These are phyloP conservation scores for Pezicula neosporulosa DNA, from an alignment of 2,329 filamentous ascomycete species.

Conservation along the genomic window DNA sequence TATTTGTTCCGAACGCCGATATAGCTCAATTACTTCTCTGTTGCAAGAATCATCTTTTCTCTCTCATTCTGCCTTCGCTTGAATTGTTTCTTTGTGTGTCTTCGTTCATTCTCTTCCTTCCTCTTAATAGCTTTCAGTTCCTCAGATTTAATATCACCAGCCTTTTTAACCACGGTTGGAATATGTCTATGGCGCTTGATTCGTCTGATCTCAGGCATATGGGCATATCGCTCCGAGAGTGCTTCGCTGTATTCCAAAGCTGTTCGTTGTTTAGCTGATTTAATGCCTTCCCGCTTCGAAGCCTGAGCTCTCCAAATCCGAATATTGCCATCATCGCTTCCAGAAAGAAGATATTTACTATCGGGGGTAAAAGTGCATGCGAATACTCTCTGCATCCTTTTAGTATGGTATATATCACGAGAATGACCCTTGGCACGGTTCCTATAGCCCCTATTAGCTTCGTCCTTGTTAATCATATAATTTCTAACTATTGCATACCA, in stretches of 20 bases:
- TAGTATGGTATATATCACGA: conserved; percentile 93
- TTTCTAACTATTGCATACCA: conserved; percentile 39
- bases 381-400: conserved; percentile 95
- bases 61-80: conserved; percentile 72
- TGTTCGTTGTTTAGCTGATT: conserved; percentile 79
- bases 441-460: conserved; percentile 25
- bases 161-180: conserved; percentile 93
- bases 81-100: conserved; percentile 82
- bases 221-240: conserved; percentile 76
- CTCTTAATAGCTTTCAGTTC: conserved; percentile 86
- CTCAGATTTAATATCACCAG: conserved; percentile 87
- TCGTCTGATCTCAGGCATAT: conserved; percentile 93
- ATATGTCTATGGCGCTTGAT: conserved; percentile 90
- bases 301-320: conserved; percentile 88
- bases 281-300: conserved; percentile 78
- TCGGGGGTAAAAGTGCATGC: conserved; percentile 83
- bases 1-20: conserved; percentile 1
- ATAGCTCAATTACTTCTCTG: conserved; percentile 20
- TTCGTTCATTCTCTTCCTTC: conserved; percentile 89
- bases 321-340: conserved; percentile 90
- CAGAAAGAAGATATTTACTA: conserved; percentile 82
- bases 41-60: conserved; percentile 85
- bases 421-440: conserved; percentile 76
- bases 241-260: conserved; percentile 90
- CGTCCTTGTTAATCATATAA: too few species aligned